These are phyloP conservation scores for Vigna reflexopilosa DNA, from an alignment of 306 rosid genomes.

Conservation along the genomic window DNA sequence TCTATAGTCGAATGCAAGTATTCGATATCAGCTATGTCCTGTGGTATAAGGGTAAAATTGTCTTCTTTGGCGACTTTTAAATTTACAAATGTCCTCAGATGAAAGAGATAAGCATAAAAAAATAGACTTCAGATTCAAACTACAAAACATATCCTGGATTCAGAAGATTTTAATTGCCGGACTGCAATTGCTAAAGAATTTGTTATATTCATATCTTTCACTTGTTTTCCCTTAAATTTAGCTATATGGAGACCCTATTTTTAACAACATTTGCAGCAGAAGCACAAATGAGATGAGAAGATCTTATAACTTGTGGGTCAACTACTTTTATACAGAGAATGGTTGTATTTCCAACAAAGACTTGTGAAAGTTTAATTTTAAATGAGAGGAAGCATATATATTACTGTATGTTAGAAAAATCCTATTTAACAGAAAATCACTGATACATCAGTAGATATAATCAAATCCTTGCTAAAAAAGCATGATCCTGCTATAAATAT, in stretches of 20 bases:
- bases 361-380: constrained; percentile 23
- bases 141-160: constrained; percentile 14
- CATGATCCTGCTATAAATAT: constrained; percentile 6
- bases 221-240: constrained; percentile 15
- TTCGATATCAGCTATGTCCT: background rate
- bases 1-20: background rate
- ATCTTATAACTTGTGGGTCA: background rate
- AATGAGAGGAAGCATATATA: constrained; percentile 6
- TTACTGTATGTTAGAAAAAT: background rate
- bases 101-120: background rate
- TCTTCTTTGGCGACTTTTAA: constrained; percentile 10
- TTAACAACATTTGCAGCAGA: constrained; percentile 11
- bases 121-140: constrained; percentile 12
- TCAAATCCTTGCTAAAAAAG: constrained; percentile 5
- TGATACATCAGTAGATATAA: constrained; percentile 5
- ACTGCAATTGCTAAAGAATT: background rate
- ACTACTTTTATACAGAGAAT: background rate
- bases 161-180: background rate
- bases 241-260: background rate
- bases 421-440: background rate
- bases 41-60: background rate
- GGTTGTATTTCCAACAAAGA: background rate
- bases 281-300: background rate
- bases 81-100: background rate
- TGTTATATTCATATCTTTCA: constrained; percentile 27